Base-by-base conservation (phyloP, 2,329 filamentous ascomycete genomes). In the Aspergillus sp. region DNA sequence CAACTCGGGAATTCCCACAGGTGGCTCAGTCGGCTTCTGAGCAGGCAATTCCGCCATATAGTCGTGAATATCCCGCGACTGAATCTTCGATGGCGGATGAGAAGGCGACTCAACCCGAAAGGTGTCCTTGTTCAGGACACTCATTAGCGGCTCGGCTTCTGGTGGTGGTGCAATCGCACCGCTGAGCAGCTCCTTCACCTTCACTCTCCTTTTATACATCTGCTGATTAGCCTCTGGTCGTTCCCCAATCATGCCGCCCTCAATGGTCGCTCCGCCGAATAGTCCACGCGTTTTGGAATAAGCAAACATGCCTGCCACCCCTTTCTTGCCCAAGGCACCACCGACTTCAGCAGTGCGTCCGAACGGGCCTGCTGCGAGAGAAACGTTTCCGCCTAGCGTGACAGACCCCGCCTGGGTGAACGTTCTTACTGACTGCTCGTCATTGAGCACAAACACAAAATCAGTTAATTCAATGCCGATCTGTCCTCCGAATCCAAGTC, bases 361-460 rank as follows among this genome's bases (percentile, higher is more conserved):
- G 10, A 96, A 80, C 0, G 91, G 90, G 0, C 93, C 93, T 5
- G 90, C 90, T 10, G 93, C 93, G 56, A 97, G 83, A 1, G 88
- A 95, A 11, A 96, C 88, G 63, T 97, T 97, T 52, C 90, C 90
- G 51, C 91, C 90, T 2, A 98, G 76, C 1, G 90, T 96, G 47
- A 97, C 74, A 41, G 85, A 90, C 1, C 91, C 93, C 31, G 84
- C 82, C 66, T 95, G 90, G 8, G 89, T 88, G 68, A 97, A 96
- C 2, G 90, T 90, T 65, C 86, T 86, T 52, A 98, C 90, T 27
- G 91, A 90, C 46, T 74, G 80, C 31, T 82, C 73, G 58, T 96
- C 90, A 70, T 96, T 97, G 51, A 98, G 82, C 49, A 97, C 95
- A 70, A 97, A 96, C 62, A 98, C 93, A 62, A 97, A 97, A 53